Conservation (phyloP, 306 rosid genomes). For the Canavalia gladiata region DNA sequence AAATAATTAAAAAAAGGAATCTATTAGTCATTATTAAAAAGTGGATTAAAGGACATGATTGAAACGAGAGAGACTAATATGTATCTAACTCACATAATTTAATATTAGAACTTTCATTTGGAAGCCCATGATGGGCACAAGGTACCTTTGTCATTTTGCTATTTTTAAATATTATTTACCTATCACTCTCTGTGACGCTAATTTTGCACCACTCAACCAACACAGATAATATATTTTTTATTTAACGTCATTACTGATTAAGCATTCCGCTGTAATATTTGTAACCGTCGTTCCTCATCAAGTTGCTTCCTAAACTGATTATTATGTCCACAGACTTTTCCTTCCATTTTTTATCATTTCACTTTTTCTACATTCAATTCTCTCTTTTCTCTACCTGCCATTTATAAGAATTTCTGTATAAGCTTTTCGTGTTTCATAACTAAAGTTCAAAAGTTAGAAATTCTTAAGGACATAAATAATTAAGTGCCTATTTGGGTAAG, state of each 20-base stretch:
- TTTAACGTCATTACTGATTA: conserved; percentile 5
- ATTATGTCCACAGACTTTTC: not conserved
- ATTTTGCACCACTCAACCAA: conserved; percentile 42
- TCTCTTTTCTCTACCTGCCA: not conserved
- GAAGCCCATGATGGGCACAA: conserved; percentile 58
- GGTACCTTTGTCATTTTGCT: conserved; percentile 39
- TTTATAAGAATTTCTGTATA: not conserved
- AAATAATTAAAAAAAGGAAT: conserved; percentile 43
- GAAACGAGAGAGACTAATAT: conserved; percentile 12
- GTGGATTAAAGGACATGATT: conserved; percentile 33
- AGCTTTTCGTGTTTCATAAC: not conserved
- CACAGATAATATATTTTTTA: not conserved
- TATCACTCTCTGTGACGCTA: conserved; percentile 42
- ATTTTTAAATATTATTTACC: conserved; percentile 23
- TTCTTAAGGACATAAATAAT: too few species aligned
- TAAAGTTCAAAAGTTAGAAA: too few species aligned
- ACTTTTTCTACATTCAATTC: not conserved
- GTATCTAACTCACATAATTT: conserved; percentile 32
- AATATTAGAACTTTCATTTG: conserved; percentile 45
- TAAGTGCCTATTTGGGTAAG: too few species aligned
- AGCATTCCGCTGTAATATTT: not conserved
- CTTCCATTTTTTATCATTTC: not conserved
- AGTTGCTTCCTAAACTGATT: not conserved
- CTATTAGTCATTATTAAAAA: conserved; percentile 41
- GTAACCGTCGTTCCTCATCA: not conserved